Percentiles rank a stretch among this genome's conserved stretches.
Conservation (phyloP, 2,329 filamentous ascomycete species). For the Cordyceps farinosa region DNA sequence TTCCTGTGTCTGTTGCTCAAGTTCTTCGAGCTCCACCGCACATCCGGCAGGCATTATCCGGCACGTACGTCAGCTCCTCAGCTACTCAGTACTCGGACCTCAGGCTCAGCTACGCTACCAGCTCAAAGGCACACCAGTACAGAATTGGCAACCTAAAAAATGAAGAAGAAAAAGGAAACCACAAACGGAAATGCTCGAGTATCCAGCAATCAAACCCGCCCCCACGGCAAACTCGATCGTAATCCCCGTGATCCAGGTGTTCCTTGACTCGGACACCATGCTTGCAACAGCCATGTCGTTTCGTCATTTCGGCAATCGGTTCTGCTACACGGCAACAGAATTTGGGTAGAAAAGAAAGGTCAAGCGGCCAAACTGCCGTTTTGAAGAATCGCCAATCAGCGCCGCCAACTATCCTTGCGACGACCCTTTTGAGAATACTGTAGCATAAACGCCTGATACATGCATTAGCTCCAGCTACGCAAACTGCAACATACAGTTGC, state of each 20-base stretch:
- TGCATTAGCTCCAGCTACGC: not conserved
- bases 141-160: not conserved
- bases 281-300: not conserved
- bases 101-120: too few relatives aligned
- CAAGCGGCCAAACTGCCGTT: not conserved
- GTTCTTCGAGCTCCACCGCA: not conserved
- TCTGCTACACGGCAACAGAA: too few relatives aligned
- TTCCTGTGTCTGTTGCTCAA: not conserved
- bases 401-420: not conserved
- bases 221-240: not conserved
- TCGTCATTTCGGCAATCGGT: not conserved
- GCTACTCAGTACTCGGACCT: not conserved
- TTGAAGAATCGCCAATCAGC: not conserved
- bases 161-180: not conserved
- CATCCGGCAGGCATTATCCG: not conserved
- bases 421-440: not conserved
- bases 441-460: not conserved
- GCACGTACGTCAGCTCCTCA: slow-evolving; percentile 8
- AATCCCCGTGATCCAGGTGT: not conserved
- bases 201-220: not conserved
- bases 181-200: not conserved
- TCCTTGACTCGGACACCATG: not conserved
- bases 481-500: not conserved
- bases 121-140: not conserved
- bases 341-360: not conserved